Evolutionary conservation across 2,329 filamentous ascomycete genomes (phyloP).

Genomic region (Colletotrichum plurivorum): DNA sequence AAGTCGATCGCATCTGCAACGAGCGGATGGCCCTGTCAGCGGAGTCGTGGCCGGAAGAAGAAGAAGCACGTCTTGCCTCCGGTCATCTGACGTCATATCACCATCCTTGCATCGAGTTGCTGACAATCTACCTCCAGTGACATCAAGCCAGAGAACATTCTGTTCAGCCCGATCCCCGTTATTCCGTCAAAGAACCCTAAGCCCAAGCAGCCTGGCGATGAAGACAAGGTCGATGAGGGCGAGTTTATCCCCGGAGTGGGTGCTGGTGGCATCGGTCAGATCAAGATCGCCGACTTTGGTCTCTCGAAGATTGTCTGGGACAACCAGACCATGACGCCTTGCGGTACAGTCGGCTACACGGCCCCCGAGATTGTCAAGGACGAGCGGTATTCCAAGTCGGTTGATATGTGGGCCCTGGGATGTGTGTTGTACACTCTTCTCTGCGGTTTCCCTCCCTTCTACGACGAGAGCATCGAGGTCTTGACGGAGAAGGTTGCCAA

Average conservation of each 20-base stretch:
- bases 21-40: neutral
- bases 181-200: slow-evolving; percentile 85
- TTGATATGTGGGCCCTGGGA: slow-evolving; percentile 99
- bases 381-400: slow-evolving; percentile 97
- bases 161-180: slow-evolving; percentile 90
- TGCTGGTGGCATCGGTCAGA: slow-evolving; percentile 89
- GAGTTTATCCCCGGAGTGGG: slow-evolving; percentile 89
- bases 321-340: slow-evolving; percentile 98
- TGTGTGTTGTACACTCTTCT: slow-evolving; percentile 97
- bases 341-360: slow-evolving; percentile 97
- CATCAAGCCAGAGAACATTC: slow-evolving; percentile 97
- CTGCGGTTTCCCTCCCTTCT: slow-evolving; percentile 98
- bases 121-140: slow-evolving; percentile 70
- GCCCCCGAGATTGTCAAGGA: slow-evolving; percentile 99
- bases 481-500: slow-evolving; percentile 97
- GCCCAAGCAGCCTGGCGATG: slow-evolving; percentile 87
- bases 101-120: slow-evolving; percentile 11
- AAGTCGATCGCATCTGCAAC: slow-evolving; percentile 52
- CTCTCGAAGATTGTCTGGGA: slow-evolving; percentile 99
- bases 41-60: neutral
- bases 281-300: slow-evolving; percentile 99
- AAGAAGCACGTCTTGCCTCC: neutral
- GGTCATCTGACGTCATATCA: slow-evolving; percentile 48
- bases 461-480: slow-evolving; percentile 97
- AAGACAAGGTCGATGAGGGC: slow-evolving; percentile 97